These are phyloP conservation scores for Pestalotiopsis sp. DNA, from an alignment of 2,329 filamentous ascomycete genomes.

Conservation along the genomic window DNA sequence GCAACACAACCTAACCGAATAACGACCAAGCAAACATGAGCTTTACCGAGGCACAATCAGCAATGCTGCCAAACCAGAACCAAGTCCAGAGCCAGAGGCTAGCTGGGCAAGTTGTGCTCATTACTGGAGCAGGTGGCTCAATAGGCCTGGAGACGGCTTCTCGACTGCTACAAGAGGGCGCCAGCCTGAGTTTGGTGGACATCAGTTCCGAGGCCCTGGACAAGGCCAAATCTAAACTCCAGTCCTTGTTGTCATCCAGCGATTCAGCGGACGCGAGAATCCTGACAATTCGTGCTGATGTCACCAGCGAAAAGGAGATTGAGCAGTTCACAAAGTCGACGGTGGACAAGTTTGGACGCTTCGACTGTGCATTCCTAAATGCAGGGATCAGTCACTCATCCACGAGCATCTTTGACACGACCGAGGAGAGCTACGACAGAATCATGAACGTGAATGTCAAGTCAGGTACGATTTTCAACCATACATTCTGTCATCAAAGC, in stretches of 20 bases:
- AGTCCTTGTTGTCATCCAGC: constrained; percentile 10
- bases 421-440: constrained; percentile 34
- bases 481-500: constrained; percentile 12
- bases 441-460: constrained; percentile 38
- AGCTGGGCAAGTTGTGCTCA: constrained; percentile 13
- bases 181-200: constrained; percentile 36
- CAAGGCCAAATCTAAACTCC: neutral
- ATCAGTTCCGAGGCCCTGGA: constrained; percentile 23
- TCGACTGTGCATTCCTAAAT: constrained; percentile 17
- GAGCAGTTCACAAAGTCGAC: constrained; percentile 13
- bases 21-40: neutral
- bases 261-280: constrained; percentile 27
- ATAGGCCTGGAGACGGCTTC: constrained; percentile 18
- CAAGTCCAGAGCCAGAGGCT: constrained; percentile 16
- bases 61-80: neutral
- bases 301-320: constrained; percentile 33
- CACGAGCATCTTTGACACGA: constrained; percentile 35
- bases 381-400: constrained; percentile 20
- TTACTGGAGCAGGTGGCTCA: constrained; percentile 16
- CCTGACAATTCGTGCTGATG: constrained; percentile 33
- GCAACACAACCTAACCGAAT: neutral
- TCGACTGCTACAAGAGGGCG: constrained; percentile 35
- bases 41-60: neutral
- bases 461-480: constrained; percentile 29
- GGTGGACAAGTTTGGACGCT: constrained; percentile 15